These are phyloP conservation scores for Xylariaceae sp. DNA, from an alignment of 2,329 filamentous ascomycete species.

Conservation along the genomic window DNA sequence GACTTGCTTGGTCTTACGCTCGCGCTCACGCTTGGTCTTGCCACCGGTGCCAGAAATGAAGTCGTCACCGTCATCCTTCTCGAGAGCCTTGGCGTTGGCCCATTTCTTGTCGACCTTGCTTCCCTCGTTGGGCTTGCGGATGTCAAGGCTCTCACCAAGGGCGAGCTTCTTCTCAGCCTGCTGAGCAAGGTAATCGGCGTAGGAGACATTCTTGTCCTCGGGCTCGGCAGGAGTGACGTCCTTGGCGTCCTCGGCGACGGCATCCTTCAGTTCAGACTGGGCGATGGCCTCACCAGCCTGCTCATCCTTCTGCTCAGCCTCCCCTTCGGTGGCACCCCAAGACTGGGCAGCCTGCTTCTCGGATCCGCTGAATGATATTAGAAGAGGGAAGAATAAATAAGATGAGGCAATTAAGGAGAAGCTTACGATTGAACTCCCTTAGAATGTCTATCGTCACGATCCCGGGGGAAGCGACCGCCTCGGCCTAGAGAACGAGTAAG, in stretches of 20 bases:
- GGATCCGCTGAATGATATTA: constrained; percentile 58
- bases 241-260: constrained; percentile 44
- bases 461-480: constrained; percentile 49
- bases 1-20: constrained; percentile 87
- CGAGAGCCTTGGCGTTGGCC: constrained; percentile 72
- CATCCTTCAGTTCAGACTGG: constrained; percentile 75
- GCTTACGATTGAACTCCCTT: constrained; percentile 46
- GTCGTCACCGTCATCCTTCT: constrained; percentile 64
- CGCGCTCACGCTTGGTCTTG: constrained; percentile 81
- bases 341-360: constrained; percentile 85
- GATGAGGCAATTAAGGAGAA: not conserved
- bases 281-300: constrained; percentile 87
- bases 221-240: constrained; percentile 51
- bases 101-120: constrained; percentile 87
- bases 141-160: constrained; percentile 60
- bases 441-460: constrained; percentile 55
- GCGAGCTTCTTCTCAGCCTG: constrained; percentile 69
- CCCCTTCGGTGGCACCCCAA: constrained; percentile 81
- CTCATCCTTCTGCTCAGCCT: constrained; percentile 86
- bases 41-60: constrained; percentile 71
- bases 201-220: constrained; percentile 87
- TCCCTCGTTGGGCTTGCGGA: constrained; percentile 92
- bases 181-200: constrained; percentile 78
- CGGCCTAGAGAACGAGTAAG: constrained; percentile 41
- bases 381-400: constrained; percentile 7